These are phyloP conservation scores for Fomitopsis pinicola DNA, from an alignment of 1,284 basidiomycete genomes.

Conservation along the genomic window DNA sequence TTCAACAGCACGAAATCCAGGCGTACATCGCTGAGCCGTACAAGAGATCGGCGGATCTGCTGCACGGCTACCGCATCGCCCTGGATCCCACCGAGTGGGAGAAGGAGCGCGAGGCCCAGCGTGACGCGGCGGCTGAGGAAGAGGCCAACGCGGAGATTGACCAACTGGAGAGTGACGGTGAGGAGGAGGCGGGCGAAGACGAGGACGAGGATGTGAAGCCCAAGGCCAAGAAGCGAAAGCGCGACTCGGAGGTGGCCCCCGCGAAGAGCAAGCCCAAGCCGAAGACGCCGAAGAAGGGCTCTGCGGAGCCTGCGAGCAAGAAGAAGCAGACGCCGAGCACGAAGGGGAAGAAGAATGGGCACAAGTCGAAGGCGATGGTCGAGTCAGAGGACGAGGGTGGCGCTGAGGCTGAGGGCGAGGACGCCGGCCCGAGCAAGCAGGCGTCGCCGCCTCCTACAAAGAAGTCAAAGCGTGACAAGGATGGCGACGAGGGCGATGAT, in stretches of 20 bases:
- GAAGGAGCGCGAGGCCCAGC: constrained; percentile 44
- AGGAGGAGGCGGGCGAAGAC: constrained; percentile 41
- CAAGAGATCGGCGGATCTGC: constrained; percentile 76
- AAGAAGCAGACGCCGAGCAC: constrained; percentile 32
- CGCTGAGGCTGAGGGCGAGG: constrained; percentile 37
- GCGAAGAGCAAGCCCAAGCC: constrained; percentile 30
- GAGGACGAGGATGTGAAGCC: constrained; percentile 42
- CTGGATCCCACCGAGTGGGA: constrained; percentile 80
- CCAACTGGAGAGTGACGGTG: constrained; percentile 58
- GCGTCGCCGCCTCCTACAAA: constrained; percentile 60
- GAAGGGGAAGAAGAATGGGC: constrained; percentile 54
- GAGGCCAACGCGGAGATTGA: constrained; percentile 68
- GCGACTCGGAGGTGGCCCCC: constrained; percentile 38
- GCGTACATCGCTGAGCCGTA: constrained; percentile 72
- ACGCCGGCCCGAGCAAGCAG: constrained; percentile 51
- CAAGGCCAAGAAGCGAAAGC: constrained; percentile 46
- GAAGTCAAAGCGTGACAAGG: constrained; percentile 61
- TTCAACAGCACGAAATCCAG: constrained; percentile 81
- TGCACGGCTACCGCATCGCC: constrained; percentile 80
- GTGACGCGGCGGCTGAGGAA: constrained; percentile 45
- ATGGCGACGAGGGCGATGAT: constrained; percentile 54
- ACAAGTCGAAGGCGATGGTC: constrained; percentile 60
- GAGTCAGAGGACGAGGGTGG: constrained; percentile 72
- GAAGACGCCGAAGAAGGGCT: constrained; percentile 60
- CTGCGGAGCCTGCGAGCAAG: constrained; percentile 36